Percentiles rank a stretch among this genome's conserved stretches.
Evolutionary conservation across 768 basidiomycete species (phyloP).

Genomic region (Podaxis sp.): DNA sequence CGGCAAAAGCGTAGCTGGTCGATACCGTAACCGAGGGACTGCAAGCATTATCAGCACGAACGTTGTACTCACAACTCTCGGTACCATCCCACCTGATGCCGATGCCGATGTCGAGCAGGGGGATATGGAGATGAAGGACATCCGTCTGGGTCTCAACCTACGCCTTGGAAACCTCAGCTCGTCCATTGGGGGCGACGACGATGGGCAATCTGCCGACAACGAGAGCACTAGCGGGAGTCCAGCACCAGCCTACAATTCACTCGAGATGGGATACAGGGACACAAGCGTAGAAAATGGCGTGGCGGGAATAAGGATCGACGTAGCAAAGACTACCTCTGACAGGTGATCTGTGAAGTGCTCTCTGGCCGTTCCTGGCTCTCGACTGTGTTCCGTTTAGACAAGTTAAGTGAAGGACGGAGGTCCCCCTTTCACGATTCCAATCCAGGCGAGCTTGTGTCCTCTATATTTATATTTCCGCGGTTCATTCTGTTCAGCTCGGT

Average conservation of each 20-base stretch:
- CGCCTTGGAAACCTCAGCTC: slow-evolving; percentile 47
- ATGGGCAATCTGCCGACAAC: slow-evolving; percentile 43
- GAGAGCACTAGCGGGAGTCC: slow-evolving; percentile 40
- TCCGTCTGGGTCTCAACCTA: slow-evolving; percentile 50
- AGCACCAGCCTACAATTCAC: slow-evolving; percentile 48
- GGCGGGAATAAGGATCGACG: slow-evolving; percentile 53
- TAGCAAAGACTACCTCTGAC: slow-evolving; percentile 49
- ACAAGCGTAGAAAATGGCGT: slow-evolving; percentile 20
- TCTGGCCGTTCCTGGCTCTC: not conserved
- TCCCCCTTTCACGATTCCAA: not conserved
- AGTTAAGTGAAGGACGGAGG: not conserved
- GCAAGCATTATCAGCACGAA: slow-evolving; percentile 57
- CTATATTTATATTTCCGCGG: not conserved
- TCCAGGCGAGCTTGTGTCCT: not conserved
- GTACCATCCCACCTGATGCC: slow-evolving; percentile 50
- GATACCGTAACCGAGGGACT: slow-evolving; percentile 38
- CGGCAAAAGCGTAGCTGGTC: slow-evolving; percentile 32
- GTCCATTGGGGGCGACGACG: slow-evolving; percentile 47
- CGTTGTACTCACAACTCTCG: slow-evolving; percentile 59
- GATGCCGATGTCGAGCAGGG: slow-evolving; percentile 48
- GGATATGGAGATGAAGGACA: slow-evolving; percentile 54
- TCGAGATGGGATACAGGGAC: slow-evolving; percentile 45
- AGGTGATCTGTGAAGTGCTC: not conserved
- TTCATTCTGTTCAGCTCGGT: not conserved
- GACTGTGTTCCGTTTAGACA: not conserved